Conservation (phyloP, 176 grass and related monocot genomes). For the Oryza meridionalis region DNA sequence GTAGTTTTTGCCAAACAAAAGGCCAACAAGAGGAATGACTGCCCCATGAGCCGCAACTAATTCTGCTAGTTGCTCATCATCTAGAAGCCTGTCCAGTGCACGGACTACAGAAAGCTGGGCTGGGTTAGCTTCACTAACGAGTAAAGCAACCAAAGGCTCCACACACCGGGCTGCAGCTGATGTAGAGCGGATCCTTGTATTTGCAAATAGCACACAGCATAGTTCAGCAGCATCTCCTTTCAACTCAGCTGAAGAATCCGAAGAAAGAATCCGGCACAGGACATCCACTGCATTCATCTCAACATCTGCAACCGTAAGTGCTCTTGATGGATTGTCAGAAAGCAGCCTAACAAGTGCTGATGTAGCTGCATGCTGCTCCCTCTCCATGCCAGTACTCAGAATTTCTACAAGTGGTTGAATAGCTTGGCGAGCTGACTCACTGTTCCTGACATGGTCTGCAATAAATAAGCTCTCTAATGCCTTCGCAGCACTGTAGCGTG, state of each 20-base stretch:
- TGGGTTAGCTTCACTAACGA: conserved; percentile 78
- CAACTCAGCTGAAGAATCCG: conserved; percentile 85
- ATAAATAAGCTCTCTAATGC: conserved; percentile 96
- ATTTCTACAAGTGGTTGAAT: conserved; percentile 99
- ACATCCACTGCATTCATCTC: conserved; percentile 98
- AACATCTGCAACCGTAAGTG: conserved; percentile 87
- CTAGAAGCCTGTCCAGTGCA: conserved; percentile 94
- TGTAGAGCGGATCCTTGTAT: conserved; percentile 96
- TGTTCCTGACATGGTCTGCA: conserved; percentile 95
- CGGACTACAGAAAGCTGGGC: conserved; percentile 94
- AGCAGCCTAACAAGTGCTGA: conserved; percentile 94
- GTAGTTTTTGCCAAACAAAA: conserved; percentile 93
- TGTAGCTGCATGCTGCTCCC: conserved; percentile 99
- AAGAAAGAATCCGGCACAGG: conserved; percentile 88
- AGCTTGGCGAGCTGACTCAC: conserved; percentile 87
- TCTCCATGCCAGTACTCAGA: conserved; percentile 90
- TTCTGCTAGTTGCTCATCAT: conserved; percentile 95
- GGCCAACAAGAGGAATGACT: conserved; percentile 83
- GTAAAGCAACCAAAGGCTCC: conserved; percentile 84
- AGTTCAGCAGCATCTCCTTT: conserved; percentile 98
- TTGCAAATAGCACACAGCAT: conserved; percentile 91
- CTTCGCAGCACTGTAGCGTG: conserved; percentile 95
- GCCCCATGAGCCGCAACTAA: conserved; percentile 89
- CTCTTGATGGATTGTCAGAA: conserved; percentile 90
- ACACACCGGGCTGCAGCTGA: conserved; percentile 91